Conservation (phyloP, 169 alveolate species). For the Eimeria falciformis region DNA sequence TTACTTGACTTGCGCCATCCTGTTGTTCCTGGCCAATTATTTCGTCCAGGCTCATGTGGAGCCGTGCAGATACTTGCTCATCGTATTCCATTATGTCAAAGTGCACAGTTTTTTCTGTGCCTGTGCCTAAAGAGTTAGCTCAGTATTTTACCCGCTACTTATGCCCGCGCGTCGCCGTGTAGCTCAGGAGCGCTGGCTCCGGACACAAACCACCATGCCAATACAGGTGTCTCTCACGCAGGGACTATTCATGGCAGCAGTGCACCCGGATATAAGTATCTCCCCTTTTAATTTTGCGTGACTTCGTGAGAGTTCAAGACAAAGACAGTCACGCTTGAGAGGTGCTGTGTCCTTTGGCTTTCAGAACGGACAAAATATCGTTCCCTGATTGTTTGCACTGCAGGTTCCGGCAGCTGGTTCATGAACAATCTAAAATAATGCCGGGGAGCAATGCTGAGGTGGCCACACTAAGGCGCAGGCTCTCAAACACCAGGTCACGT, state of each 20-base stretch:
- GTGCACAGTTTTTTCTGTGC: neutral
- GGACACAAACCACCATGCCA: conserved; percentile 65
- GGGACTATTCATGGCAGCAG: conserved; percentile 72
- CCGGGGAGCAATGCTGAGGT: conserved; percentile 6
- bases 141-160: too few relatives aligned
- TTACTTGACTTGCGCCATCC: conserved; percentile 49
- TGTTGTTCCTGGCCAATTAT: conserved; percentile 69
- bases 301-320: too few relatives aligned
- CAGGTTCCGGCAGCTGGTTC: conserved; percentile 26
- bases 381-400: conserved; percentile 3
- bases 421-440: neutral
- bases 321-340: too few relatives aligned
- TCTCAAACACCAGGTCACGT: too few relatives aligned
- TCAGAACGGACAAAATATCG: conserved; percentile 17
- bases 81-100: conserved; percentile 66
- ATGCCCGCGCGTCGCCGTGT: conserved; percentile 2
- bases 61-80: conserved; percentile 68
- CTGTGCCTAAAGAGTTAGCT: too few relatives aligned
- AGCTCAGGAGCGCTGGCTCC: conserved; percentile 53
- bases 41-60: conserved; percentile 71
- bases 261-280: neutral
- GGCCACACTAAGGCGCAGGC: too few relatives aligned
- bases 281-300: too few relatives aligned
- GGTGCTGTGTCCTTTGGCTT: too few relatives aligned
- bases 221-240: conserved; percentile 3